Evolutionary conservation across 805 yeast species (phyloP).

Genomic region (Ogataea pignaliae): DNA sequence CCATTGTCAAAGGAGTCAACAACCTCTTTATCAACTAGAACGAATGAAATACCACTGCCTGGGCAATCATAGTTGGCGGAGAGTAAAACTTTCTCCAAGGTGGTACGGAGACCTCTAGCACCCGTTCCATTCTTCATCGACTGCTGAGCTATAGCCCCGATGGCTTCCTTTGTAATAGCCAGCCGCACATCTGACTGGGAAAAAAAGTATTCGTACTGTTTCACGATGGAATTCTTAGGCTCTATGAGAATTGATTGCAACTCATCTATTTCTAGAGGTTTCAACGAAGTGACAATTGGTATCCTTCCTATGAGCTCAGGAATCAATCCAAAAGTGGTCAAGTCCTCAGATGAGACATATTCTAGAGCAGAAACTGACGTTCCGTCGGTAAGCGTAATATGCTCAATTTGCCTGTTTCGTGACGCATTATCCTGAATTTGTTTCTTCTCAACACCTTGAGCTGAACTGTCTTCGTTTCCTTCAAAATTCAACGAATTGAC

Average conservation of each 20-base stretch:
- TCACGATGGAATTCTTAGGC: slow-evolving; percentile 51
- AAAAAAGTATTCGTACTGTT: slow-evolving; percentile 52
- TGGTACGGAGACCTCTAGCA: slow-evolving; percentile 54
- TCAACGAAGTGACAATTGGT: slow-evolving; percentile 48
- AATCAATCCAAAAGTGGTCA: slow-evolving; percentile 49
- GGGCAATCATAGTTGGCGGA: slow-evolving; percentile 57
- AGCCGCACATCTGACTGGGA: slow-evolving; percentile 48
- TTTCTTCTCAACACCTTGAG: neutral
- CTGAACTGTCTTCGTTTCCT: slow-evolving; percentile 2
- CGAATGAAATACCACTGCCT: slow-evolving; percentile 49
- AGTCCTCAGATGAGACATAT: slow-evolving; percentile 44
- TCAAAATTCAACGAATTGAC: slow-evolving; percentile 26
- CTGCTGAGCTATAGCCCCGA: slow-evolving; percentile 41
- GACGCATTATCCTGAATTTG: slow-evolving; percentile 1
- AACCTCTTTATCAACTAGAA: slow-evolving; percentile 41
- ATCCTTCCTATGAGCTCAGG: slow-evolving; percentile 60
- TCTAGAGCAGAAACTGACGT: slow-evolving; percentile 38
- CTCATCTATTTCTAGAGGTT: slow-evolving; percentile 41
- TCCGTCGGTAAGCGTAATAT: slow-evolving; percentile 35
- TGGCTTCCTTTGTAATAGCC: slow-evolving; percentile 44
- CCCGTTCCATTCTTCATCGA: slow-evolving; percentile 55
- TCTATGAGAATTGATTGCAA: slow-evolving; percentile 46
- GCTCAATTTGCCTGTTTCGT: slow-evolving; percentile 27
- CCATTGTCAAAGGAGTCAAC: slow-evolving; percentile 24
- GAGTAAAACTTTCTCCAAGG: slow-evolving; percentile 47